phyloP scores from a whole-genome alignment of 75 land plant species.

The Adiantum capillusveneris region DNA sequence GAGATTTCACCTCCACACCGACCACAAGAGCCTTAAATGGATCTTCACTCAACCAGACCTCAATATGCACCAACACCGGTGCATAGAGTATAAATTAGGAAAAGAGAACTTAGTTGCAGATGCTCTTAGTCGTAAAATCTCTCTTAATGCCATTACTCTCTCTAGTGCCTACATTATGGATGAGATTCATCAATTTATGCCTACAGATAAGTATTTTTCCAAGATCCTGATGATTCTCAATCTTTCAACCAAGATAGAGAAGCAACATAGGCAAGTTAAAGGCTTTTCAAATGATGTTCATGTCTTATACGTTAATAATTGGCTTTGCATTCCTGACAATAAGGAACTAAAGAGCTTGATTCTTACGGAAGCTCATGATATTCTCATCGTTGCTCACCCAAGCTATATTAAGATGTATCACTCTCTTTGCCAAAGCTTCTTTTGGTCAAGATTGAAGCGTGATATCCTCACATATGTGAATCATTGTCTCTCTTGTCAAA shows the following conservation, averaged over 20 bases:
- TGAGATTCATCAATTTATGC: not conserved
- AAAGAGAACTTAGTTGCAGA: slow-evolving; percentile 20
- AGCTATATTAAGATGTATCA: slow-evolving; percentile 7
- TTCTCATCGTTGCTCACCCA: slow-evolving; percentile 4
- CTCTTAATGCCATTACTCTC: not conserved
- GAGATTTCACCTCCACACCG: too few relatives aligned
- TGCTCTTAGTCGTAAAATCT: slow-evolving; percentile 18
- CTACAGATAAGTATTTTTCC: not conserved
- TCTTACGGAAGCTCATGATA: slow-evolving; percentile 5
- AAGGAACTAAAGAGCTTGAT: not conserved
- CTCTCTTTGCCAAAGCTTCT: slow-evolving; percentile 10
- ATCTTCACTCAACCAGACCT: not conserved
- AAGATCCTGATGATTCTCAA: not conserved
- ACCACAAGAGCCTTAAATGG: too few relatives aligned
- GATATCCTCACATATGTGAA: slow-evolving; percentile 11
- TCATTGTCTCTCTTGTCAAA: slow-evolving; percentile 20
- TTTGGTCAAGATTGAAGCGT: slow-evolving; percentile 18
- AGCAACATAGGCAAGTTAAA: not conserved
- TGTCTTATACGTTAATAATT: not conserved
- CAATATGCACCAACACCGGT: slow-evolving; percentile 10
- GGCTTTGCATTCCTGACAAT: not conserved
- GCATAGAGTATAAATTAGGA: slow-evolving; percentile 19
- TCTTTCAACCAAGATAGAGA: too few relatives aligned
- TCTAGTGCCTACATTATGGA: not conserved
- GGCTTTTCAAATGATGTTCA: not conserved